Evolutionary conservation across 2,329 filamentous ascomycete genomes (phyloP), one percentile per base, ranked within the genome.

Genomic region (Diaporthe capsici): DNA sequence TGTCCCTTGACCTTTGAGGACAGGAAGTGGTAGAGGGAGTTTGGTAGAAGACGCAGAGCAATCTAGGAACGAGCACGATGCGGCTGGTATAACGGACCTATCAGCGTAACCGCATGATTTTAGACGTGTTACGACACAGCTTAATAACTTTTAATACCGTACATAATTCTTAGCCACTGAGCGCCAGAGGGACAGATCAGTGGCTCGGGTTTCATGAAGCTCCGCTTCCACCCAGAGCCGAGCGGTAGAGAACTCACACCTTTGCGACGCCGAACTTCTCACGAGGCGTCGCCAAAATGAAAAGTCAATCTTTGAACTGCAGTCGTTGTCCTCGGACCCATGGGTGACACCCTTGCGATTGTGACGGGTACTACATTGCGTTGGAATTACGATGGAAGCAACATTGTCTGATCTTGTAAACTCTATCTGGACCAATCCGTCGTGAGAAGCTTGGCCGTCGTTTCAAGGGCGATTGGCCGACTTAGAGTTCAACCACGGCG

Each of bases 1-100:
- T 97, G 94, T 86, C 92, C 94, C 74, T 89, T 97, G 80, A 93
- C 92, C 2, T 96, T 97, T 82, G 89, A 86, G 77, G 84, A 88
- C 82, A 85, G 89, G 75, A 86, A 88, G 81, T 88, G 85, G 84
- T 88, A 84, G 81, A 75, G 3, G 42, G 34, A 20, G n/a, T 2
- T 20, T 5, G 61, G 28, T 71, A 70, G 25, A 60, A 39, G 12
- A 42, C 20, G 31, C 37, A 60, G 47, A 55, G 51, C 57, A 42
- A 51, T 42, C 39, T 51, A 55, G 34, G n/a, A 13, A 25, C 31
- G 44, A 65, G 25, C 17, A 51, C 49, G 28, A 65, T 34, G 53
- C 58, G 31, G 51, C 71, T 73, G 71, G 71, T 63, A 55, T 65
- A 60, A 51, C 51, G 60, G 49, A 65, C 58, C 71, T 73, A 73